Base-by-base conservation (phyloP, 208 protist genomes). In the Acanthamoeba pearcei region DNA sequence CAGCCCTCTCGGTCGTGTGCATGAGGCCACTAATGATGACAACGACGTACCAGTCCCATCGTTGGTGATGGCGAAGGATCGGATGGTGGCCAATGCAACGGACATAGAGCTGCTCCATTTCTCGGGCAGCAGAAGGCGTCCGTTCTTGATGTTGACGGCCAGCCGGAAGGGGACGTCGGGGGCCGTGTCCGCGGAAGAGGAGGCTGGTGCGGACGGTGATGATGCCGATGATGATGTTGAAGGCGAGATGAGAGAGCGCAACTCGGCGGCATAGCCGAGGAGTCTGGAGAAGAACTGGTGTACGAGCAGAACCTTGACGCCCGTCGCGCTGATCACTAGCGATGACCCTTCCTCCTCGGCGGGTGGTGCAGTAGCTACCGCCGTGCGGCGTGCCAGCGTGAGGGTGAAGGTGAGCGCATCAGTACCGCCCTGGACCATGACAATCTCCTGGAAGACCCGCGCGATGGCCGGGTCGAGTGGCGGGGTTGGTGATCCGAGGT, bases 341-440 rank as follows among this genome's bases (percentile, higher is more conserved):
- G 72, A 80, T 3, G 72, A 80, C 0, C 35, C 72, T 12, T 35
- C 72, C 55, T 5, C 55, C 55, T 5, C 55, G 32, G 68, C 32
- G 19, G 72, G 35, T 0, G 72, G 42, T 15, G n/a, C 19, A 22
- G 24, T 38, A 35, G 35, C 35, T 38, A 38, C 38, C 1, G 68
- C 19, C 29, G 29, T 27, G 32, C 68, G 68, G 8, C 68, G 68
- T 24, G 32, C 68, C 68, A 76, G 68, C 68, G 13, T 29, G 68
- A 80, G 72, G 35, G 72, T 46, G 35, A 80, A 80, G 72, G 72
- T 80, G 6, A 80, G 72, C 72, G 72, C 72, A 53, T 38, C 68
- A 38, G 68, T 76, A 38, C 27, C 68, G 13, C 72, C 72, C 72
- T 80, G 72, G 10, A 80, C 72, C 32, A 80, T 46, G 35, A 68